A percentile compares a stretch with the other conserved stretches of the same genome.
Evolutionary conservation across 2,329 filamentous ascomycete genomes (phyloP).

Genomic region (Metarhizium album): DNA sequence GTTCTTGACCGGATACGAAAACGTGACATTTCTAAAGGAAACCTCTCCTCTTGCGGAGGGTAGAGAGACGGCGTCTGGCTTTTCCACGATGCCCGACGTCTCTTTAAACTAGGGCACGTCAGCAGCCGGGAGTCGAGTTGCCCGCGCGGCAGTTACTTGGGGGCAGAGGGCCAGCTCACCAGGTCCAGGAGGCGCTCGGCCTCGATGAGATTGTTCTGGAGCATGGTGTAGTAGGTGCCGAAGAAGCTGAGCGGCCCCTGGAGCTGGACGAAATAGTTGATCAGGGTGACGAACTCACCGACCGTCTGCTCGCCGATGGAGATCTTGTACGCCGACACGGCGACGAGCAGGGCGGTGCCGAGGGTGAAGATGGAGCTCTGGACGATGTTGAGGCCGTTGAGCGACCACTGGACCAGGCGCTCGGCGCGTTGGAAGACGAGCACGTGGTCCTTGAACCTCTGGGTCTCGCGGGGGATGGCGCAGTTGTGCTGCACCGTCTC

Average conservation of each 20-base stretch:
- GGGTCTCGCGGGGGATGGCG: constrained; percentile 47
- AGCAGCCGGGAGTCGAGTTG: constrained; percentile 32
- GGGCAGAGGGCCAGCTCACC: constrained; percentile 32
- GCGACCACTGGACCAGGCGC: constrained; percentile 42
- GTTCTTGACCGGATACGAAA: constrained; percentile 44
- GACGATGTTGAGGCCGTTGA: constrained; percentile 49
- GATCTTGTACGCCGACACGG: constrained; percentile 52
- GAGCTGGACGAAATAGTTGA: constrained; percentile 65
- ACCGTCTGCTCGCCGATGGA: constrained; percentile 41
- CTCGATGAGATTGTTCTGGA: constrained; percentile 45
- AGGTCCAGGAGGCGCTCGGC: constrained; percentile 46
- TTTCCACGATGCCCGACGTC: constrained; percentile 31
- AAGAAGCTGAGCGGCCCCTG: constrained; percentile 63
- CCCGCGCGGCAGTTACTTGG: constrained; percentile 36
- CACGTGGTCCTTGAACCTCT: constrained; percentile 45
- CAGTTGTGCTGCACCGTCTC: constrained; percentile 56
- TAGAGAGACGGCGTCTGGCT: constrained; percentile 24
- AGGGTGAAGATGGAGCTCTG: constrained; percentile 55
- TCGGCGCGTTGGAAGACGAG: constrained; percentile 42
- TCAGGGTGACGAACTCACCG: constrained; percentile 59
- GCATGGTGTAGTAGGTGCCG: constrained; percentile 41
- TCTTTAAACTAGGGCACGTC: constrained; percentile 28
- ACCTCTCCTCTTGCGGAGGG: constrained; percentile 21
- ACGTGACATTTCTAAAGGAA: constrained; percentile 42
- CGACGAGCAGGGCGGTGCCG: constrained; percentile 48